phyloP scores from a whole-genome alignment of 106 monocot genomes.

The Acorus gramineus region DNA sequence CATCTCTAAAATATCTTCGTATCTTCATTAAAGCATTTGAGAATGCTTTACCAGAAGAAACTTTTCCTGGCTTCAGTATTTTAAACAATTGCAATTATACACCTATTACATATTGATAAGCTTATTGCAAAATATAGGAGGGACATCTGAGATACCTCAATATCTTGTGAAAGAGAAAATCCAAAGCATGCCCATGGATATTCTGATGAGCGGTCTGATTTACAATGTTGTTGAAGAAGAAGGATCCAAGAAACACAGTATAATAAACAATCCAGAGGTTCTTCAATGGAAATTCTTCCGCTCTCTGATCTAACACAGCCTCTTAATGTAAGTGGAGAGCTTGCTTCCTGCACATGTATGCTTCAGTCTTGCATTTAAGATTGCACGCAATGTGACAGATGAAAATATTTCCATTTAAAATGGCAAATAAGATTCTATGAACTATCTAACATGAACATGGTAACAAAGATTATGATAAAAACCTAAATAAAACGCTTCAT shows the following conservation, averaged over 20 bases:
- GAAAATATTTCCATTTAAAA: too few relatives aligned
- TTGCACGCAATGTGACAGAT: too few relatives aligned
- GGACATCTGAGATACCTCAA: slow-evolving; percentile 39
- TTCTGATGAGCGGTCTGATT: slow-evolving; percentile 36
- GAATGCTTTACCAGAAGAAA: slow-evolving; percentile 53
- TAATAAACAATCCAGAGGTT: slow-evolving; percentile 71
- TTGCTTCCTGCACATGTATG: slow-evolving; percentile 37
- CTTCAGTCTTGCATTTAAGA: too few relatives aligned
- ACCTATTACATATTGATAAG: too few relatives aligned
- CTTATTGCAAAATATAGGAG: neutral
- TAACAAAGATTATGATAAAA: too few relatives aligned
- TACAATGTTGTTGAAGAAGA: slow-evolving; percentile 49
- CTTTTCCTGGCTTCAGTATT: slow-evolving; percentile 29
- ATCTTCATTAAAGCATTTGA: slow-evolving; percentile 65
- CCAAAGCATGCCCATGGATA: slow-evolving; percentile 57
- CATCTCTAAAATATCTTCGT: slow-evolving; percentile 34
- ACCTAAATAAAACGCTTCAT: too few relatives aligned
- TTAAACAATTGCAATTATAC: neutral
- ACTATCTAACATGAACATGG: too few relatives aligned
- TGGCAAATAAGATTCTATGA: too few relatives aligned
- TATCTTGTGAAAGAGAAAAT: slow-evolving; percentile 84
- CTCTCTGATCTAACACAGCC: slow-evolving; percentile 58
- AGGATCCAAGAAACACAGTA: slow-evolving; percentile 77
- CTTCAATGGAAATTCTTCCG: slow-evolving; percentile 42
- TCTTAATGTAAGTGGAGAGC: slow-evolving; percentile 43